phyloP scores from a whole-genome alignment of 768 basidiomycete genomes.

The Collybia mongolica region DNA sequence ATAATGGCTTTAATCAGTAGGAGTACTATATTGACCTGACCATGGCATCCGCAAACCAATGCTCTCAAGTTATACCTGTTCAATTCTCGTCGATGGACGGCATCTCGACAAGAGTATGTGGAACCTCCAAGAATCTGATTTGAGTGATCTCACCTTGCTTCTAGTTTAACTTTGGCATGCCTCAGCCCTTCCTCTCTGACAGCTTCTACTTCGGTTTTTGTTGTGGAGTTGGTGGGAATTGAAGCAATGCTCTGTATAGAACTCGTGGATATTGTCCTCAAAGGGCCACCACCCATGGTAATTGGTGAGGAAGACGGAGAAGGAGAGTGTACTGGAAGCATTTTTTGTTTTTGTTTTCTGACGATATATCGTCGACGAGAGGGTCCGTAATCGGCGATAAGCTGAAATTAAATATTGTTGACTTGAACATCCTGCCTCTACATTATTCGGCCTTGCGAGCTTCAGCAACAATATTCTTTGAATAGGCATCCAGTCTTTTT shows the following conservation, averaged over 20 bases:
- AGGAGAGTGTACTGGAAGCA: conserved; percentile 15
- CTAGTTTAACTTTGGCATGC: conserved; percentile 53
- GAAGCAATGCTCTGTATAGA: conserved; percentile 32
- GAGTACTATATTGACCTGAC: conserved; percentile 18
- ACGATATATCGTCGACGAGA: no score
- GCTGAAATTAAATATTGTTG: no score
- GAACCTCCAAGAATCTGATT: conserved; percentile 21
- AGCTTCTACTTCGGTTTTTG: conserved; percentile 35
- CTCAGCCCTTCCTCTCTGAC: conserved; percentile 58
- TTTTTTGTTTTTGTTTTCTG: not conserved
- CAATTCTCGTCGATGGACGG: conserved; percentile 32
- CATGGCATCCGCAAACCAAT: conserved; percentile 34
- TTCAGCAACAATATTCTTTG: no score
- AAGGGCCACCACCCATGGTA: conserved; percentile 8
- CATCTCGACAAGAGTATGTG: conserved; percentile 25
- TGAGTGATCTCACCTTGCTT: conserved; percentile 64
- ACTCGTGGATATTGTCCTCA: conserved; percentile 28
- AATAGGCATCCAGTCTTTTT: no score
- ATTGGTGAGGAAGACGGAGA: conserved; percentile 17
- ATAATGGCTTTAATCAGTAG: conserved; percentile 16
- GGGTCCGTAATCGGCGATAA: not conserved
- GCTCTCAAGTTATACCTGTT: conserved; percentile 28
- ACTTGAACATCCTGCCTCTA: no score
- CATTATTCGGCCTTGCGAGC: no score
- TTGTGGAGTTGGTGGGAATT: conserved; percentile 26